Evolutionary conservation across 73 alveolate genomes (phyloP), one percentile per base, ranked within the genome.

Genomic region (Paramecium sonneborni): DNA sequence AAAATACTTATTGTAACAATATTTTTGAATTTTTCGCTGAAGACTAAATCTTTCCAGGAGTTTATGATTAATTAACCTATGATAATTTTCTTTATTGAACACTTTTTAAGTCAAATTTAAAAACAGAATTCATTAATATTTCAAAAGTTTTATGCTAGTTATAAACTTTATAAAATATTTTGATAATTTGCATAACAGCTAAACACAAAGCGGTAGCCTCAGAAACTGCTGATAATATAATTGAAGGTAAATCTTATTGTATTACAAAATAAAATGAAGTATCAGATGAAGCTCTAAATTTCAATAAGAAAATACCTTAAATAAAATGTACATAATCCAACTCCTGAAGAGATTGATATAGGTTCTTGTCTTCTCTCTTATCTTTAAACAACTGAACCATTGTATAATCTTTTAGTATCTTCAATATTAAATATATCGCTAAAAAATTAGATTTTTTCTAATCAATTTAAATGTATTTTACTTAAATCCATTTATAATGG

Each of bases 41-140:
- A 15, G 32, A 15, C n/a, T 52, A 52, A 28, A 52, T 20, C 34
- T 52, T 52, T 2, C 68, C 68, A 52, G 68, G 84, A 6, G 84
- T 62, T 62, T 62, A 62, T 8, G 84, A 30, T 26, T 62, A 62
- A 26, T 62, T 30, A 10, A 62, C 44, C 2, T 14, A 72, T 12
- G 86, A 72, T 35, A 8, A 21, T 34, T 41, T 72, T 10, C 44
- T 72, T n/a, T 72, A 15, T 37, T 38, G 12, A 0, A 72, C 55
- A 72, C 86, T 72, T 35, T 35, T 37, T 35, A 72, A 72, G 32
- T 72, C 86, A 37, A 72, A 72, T 72, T 72, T 72, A 37, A 72
- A 72, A 32, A 72, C 86, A 5, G 86, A 32, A 18, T 72, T 72
- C 86, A 72, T 72, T 6, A 72, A 18, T 9, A 72, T 41, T 72